Base-by-base conservation (phyloP, 768 basidiomycete species). In the Fistulinella prunicolor region DNA sequence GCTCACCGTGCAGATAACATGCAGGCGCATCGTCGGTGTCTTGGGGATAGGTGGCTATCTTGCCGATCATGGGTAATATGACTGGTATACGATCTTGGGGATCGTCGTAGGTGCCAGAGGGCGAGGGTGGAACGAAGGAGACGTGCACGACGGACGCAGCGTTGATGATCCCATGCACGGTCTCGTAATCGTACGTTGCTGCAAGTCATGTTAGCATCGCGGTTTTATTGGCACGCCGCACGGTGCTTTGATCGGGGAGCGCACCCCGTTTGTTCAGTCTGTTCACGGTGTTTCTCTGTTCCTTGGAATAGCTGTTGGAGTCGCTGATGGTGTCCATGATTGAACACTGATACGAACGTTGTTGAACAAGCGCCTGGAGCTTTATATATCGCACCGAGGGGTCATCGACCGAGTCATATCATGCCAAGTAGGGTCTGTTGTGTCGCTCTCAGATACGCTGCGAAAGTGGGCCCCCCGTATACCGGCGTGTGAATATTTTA, bases 301-400 rank as follows among this genome's bases (percentile, higher is more conserved):
- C 55, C 36, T 52, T 63, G 0, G 79, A 79, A 64, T 82, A 84
- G 56, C 50, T 52, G 7, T 20, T 32, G 10, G 24, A n/a, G n/a
- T n/a, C 0, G n/a, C 51, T 38, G 10, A 77, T 77, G 0, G 76
- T 76, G 4, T 81, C 79, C 19, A 82, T 83, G 55, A 74, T 69
- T 29, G 23, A 44, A 28, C 16, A 28, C 10, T 43, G 23, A 24
- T 13, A 30, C 5, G 32, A 12, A 34, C 5, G 7, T 34, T 5
- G 16, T 34, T 28, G 10, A 28, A 6, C 26, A 28, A 28, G 26
- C n/a, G n/a, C n/a, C n/a, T n/a, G n/a, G n/a, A n/a, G n/a, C n/a
- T n/a, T n/a, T n/a, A n/a, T n/a, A n/a, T n/a, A n/a, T n/a, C n/a
- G n/a, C n/a, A n/a, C n/a, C n/a, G n/a, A n/a, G n/a, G n/a, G n/a